phyloP scores from a whole-genome alignment of 495 filamentous ascomycete genomes.

The Evernia prunastri region DNA sequence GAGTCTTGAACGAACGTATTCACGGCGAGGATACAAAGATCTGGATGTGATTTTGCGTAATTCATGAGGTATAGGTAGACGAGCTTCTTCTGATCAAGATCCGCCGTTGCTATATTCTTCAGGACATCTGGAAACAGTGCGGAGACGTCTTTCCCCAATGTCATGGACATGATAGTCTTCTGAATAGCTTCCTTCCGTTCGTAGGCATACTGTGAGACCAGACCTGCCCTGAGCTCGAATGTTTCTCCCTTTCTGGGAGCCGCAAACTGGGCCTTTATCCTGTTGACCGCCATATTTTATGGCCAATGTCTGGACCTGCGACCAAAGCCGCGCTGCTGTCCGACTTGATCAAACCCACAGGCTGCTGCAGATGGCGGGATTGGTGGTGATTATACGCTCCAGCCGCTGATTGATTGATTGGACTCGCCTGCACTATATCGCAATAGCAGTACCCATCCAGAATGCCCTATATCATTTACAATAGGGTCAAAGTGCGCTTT shows the following conservation, averaged over 20 bases:
- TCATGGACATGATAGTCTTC: slow-evolving; percentile 99
- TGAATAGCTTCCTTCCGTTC: slow-evolving; percentile 98
- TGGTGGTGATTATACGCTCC: neutral
- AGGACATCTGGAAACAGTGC: slow-evolving; percentile 95
- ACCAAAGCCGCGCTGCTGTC: slow-evolving; percentile 45
- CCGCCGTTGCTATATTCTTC: slow-evolving; percentile 94
- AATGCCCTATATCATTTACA: neutral
- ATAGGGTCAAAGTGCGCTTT: neutral
- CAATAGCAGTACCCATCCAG: neutral
- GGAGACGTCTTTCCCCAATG: slow-evolving; percentile 95
- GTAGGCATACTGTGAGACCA: slow-evolving; percentile 99
- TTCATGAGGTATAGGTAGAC: slow-evolving; percentile 99
- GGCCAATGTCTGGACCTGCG: slow-evolving; percentile 39
- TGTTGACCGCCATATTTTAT: slow-evolving; percentile 82
- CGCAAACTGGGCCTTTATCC: slow-evolving; percentile 89
- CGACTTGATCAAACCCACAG: slow-evolving; percentile 11
- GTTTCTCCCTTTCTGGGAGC: slow-evolving; percentile 94
- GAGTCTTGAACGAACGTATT: slow-evolving; percentile 99
- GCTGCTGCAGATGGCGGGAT: slow-evolving; percentile 1
- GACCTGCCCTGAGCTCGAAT: slow-evolving; percentile 90
- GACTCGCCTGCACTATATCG: neutral
- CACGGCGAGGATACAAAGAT: slow-evolving; percentile 97
- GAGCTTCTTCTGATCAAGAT: slow-evolving; percentile 98
- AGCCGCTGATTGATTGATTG: neutral
- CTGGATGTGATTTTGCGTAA: slow-evolving; percentile 98